Base-by-base conservation (phyloP, 169 alveolate genomes). In the Plasmodium sp. region DNA sequence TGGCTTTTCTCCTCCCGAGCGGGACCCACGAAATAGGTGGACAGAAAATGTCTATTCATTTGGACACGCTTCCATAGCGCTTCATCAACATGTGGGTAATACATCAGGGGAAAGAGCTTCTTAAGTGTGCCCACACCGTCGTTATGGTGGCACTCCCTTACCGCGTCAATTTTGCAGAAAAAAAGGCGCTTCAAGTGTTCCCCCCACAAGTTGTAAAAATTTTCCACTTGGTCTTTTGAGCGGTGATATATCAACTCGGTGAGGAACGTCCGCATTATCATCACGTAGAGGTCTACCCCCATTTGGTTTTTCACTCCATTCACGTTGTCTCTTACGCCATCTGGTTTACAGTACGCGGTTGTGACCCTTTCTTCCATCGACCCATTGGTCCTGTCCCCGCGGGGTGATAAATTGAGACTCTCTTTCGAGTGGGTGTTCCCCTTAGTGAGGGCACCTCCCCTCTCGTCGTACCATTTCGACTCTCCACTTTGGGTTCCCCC, bases 61-160 rank as follows among this genome's bases (percentile, higher is more conserved):
- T 14, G 39, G 31, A 75, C 48, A 51, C 77, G 12, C 58, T 86
- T 86, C 39, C 72, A 84, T 45, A 36, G 75, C n/a, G 71, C 6
- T 22, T 41, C 14, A 34, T 56, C 71, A 22, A 86, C 33, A 18
- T 77, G 33, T 33, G 85, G 84, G 27, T 48, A 86, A 77, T 71
- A 86, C 34, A 86, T 39, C 67, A 86, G 16, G 31, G 93, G 93
- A 56, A 86, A 54, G 14, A 86, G 39, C 33, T 86, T 86, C 48
- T 86, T 79, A 62, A 86, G 80, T 27, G 73, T 6, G 72, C 34
- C n/a, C 6, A 86, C 22, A 77, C 81, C 79, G 45, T 54, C 74
- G 74, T n/a, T 86, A 75, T 74, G 16, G 31, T 36, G 31, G 18
- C 18, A 34, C 16, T 79, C 81, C 43, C 43, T 7, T 54, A 43